These are phyloP conservation scores for Fusarium sp. DNA, from an alignment of 2,329 filamentous ascomycete genomes.

Conservation along the genomic window DNA sequence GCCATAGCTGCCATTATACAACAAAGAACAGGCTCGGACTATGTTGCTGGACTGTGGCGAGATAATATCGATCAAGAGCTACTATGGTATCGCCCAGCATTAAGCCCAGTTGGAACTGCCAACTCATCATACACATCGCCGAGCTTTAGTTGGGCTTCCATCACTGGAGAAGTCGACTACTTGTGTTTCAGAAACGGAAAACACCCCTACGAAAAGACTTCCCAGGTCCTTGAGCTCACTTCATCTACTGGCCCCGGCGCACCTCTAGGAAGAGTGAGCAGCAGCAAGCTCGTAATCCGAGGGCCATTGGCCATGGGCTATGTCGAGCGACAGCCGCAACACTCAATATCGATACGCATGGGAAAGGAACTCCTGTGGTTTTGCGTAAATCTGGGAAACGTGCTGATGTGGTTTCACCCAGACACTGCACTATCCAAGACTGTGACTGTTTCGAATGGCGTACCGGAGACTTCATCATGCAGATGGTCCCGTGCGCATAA, in stretches of 20 bases:
- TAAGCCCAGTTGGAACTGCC: constrained; percentile 1
- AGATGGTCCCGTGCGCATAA: constrained; percentile 7
- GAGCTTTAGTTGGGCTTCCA: constrained; percentile 46
- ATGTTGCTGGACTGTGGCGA: constrained; percentile 50
- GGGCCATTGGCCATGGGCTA: constrained; percentile 23
- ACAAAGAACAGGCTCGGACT: constrained; percentile 39
- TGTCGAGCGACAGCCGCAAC: constrained; percentile 3
- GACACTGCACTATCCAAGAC: constrained; percentile 29
- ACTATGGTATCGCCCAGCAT: constrained; percentile 35
- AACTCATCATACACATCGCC: constrained; percentile 37
- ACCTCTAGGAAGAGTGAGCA: constrained; percentile 30
- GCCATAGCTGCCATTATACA: constrained; percentile 47
- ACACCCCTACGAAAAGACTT: constrained; percentile 23
- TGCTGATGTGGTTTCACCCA: constrained; percentile 6
- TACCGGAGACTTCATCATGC: constrained; percentile 21
- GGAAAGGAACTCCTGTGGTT: not conserved
- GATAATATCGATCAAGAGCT: constrained; percentile 45
- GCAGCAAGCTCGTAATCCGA: constrained; percentile 18
- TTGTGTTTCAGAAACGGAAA: constrained; percentile 43
- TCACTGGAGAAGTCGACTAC: constrained; percentile 45
- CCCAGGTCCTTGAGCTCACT: constrained; percentile 23
- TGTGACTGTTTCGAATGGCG: not conserved
- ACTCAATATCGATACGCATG: constrained; percentile 6
- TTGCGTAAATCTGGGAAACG: not conserved
- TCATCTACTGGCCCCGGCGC: constrained; percentile 19